phyloP scores from a whole-genome alignment of 176 grass and related monocot species.

The Luzula sylvatica region DNA sequence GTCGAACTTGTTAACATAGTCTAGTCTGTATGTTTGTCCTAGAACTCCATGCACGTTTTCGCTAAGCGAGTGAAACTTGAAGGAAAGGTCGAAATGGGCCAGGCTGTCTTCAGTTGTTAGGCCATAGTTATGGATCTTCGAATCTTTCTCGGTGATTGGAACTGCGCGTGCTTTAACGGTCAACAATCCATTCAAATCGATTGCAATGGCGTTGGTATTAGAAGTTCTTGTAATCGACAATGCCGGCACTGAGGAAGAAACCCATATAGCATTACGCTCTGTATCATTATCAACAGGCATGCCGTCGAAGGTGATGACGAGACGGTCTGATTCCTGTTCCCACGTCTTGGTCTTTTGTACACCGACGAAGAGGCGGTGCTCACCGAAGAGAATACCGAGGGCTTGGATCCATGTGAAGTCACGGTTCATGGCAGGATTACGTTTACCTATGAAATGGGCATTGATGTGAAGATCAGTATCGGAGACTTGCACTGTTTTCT shows the following conservation, averaged over 20 bases:
- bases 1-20: conserved; percentile 34
- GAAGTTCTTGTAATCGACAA: conserved; percentile 12
- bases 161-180: conserved; percentile 33
- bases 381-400: conserved; percentile 27
- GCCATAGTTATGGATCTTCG: conserved; percentile 36
- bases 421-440: conserved; percentile 10
- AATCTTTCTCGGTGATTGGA: conserved; percentile 40
- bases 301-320: conserved; percentile 30
- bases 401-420: conserved; percentile 38
- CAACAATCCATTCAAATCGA: conserved; percentile 17
- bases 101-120: conserved; percentile 25
- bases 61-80: conserved; percentile 32
- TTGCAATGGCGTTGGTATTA: not conserved
- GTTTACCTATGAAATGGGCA: conserved; percentile 31
- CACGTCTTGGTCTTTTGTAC: conserved; percentile 28
- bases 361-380: conserved; percentile 31
- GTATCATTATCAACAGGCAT: conserved; percentile 2
- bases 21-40: conserved; percentile 34
- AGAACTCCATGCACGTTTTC: conserved; percentile 35
- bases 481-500: too few relatives aligned
- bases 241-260: not conserved
- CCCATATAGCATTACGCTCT: conserved; percentile 10
- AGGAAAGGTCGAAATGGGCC: conserved; percentile 26
- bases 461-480: conserved; percentile 27
- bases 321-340: conserved; percentile 17